Evolutionary conservation across 129 eudicot species (phyloP).

Genomic region (Helichrysum umbraculigerum): DNA sequence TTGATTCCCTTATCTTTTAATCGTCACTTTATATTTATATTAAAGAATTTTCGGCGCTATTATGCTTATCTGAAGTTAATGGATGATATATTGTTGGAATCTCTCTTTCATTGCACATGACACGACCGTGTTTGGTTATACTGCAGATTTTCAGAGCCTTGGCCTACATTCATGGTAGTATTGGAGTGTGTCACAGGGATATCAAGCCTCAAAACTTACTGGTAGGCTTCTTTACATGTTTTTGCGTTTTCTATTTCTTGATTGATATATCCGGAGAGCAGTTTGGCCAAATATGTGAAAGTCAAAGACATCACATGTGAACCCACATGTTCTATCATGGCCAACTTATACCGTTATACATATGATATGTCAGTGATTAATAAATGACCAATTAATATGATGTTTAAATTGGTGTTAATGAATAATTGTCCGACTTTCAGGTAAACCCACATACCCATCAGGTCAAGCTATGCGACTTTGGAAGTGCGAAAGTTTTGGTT

Average conservation of each 20-base stretch:
- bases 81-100: background rate
- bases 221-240: constrained; percentile 41
- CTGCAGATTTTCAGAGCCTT: constrained; percentile 71
- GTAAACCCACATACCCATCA: constrained; percentile 95
- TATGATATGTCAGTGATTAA: background rate
- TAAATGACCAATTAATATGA: background rate
- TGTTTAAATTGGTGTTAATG: constrained; percentile 1
- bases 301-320: background rate
- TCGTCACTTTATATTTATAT: background rate
- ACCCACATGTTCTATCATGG: background rate
- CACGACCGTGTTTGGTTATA: background rate
- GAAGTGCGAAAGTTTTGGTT: constrained; percentile 93
- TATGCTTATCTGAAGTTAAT: background rate
- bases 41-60: too few species aligned
- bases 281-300: background rate
- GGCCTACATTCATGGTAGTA: constrained; percentile 79
- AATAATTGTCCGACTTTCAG: constrained; percentile 36
- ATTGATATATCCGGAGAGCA: background rate
- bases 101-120: too few species aligned
- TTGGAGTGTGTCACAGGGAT: constrained; percentile 93
- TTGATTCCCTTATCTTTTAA: background rate
- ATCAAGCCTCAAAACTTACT: constrained; percentile 85
- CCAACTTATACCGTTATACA: background rate
- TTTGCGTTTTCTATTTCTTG: background rate
- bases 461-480: constrained; percentile 80